A percentile compares a stretch with the other conserved stretches of the same genome.
Evolutionary conservation across 805 yeast genomes (phyloP).

Genomic region (Saccharomycopsis capsularis): DNA sequence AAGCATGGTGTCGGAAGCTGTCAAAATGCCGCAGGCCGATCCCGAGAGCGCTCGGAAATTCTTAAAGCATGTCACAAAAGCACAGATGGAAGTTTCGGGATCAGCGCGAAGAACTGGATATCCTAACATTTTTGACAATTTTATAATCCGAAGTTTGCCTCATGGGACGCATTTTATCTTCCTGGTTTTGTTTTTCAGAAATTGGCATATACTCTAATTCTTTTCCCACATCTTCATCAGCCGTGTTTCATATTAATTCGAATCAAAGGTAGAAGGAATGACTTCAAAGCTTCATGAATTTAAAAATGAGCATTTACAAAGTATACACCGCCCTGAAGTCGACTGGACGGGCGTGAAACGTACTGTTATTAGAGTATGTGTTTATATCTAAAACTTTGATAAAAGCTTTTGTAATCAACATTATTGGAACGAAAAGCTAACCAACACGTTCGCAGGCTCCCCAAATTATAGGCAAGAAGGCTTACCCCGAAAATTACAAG

Average conservation of each 20-base stretch:
- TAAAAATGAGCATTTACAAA: slow-evolving; percentile 15
- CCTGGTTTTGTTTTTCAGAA: too few relatives aligned
- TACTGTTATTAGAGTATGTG: slow-evolving; percentile 17
- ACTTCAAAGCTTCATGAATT: slow-evolving; percentile 11
- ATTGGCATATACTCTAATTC: too few relatives aligned
- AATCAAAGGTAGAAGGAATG: slow-evolving; percentile 1
- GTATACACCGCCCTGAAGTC: slow-evolving; percentile 18
- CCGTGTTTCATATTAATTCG: too few relatives aligned
- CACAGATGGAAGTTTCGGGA: background rate
- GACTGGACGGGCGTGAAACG: slow-evolving; percentile 17
- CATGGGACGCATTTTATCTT: too few relatives aligned
- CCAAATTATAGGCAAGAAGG: slow-evolving; percentile 18
- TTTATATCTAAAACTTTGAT: too few relatives aligned
- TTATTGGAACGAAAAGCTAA: too few relatives aligned
- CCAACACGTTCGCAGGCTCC: slow-evolving; percentile 10
- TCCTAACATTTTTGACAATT: too few relatives aligned
- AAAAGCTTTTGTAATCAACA: background rate
- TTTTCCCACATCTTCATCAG: too few relatives aligned
- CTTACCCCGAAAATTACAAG: slow-evolving; percentile 12
- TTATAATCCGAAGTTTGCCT: too few relatives aligned
- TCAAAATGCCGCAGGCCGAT: background rate
- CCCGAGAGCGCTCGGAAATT: too few relatives aligned
- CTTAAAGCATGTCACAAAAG: background rate
- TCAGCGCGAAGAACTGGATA: too few relatives aligned
- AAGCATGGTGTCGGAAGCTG: too few relatives aligned